Base-by-base conservation (phyloP, 805 yeast genomes). In the Kuraishia ogatae region DNA sequence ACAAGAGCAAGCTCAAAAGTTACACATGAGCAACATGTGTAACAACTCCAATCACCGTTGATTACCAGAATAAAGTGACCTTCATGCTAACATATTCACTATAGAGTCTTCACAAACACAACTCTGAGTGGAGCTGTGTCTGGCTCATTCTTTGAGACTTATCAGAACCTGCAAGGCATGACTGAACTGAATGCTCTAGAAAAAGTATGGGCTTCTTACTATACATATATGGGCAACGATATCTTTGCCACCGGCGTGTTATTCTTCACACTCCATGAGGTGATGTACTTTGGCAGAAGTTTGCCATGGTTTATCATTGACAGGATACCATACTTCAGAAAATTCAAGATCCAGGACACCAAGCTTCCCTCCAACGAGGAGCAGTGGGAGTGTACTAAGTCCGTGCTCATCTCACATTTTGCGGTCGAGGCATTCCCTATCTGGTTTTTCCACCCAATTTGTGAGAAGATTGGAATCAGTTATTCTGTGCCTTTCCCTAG, bases 391-490 rank as follows among this genome's bases (percentile, higher is more conserved):
- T 93, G 99, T 72, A 76, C 89, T 62, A 87, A 89, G 70, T 75
- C 87, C 28, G 97, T 93, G 35, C 73, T 94, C 55, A 80, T 83
- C 52, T 87, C 96, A 2, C 99, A 93, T 74, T 84, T 91, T 71
- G 71, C 93, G 59, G 96, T 93, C 53, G 99, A 93, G 76, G 96
- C 96, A 4, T 77, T 94, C 58, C 98, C 97, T 55, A 94, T 93
- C 62, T 93, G 97, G 97, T 85, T 91, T 53, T 93, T 93, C 83
- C 97, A 93, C 71, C 96, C 97, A 58, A 73, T 93, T 66, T 89
- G 97, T 74, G 82, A 84, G 64, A 76, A 78, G 63, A 78, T 93
- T 59, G 96, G 96, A 59, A 87, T 94, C 62, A 71, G 84, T 13
- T 81, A 83, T 64, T 75, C 79, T 28, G 96, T 91, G 17, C 97